Evolutionary conservation across 1,284 basidiomycete genomes (phyloP), one percentile per base, ranked within the genome.

Genomic region (Leccinum subrobustum): DNA sequence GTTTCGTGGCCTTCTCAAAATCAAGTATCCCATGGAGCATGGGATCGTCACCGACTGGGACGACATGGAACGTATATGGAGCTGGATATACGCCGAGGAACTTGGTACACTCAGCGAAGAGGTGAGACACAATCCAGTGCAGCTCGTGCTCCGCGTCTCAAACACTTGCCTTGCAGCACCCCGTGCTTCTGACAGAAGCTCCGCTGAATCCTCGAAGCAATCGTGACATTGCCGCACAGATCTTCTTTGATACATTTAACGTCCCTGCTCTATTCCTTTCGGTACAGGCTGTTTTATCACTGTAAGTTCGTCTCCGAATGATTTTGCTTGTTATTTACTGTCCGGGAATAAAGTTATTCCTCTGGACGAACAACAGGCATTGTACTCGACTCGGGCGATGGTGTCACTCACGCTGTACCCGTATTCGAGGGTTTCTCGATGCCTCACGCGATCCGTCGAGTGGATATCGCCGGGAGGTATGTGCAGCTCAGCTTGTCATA

Each of bases 401-500:
- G 97, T 23, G 97, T 99, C 2, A 98, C 97, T 20, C 97, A 99
- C 68, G 95, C 97, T 3, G 97, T 99, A 3, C 97, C 97, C 3
- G 97, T 99, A 9, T 99, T 97, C 71, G 97, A 99, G 75, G 97
- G 97, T 0, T 99, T 99, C 79, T 96, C 94, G 8, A 98, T 99
- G 93, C 96, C 96, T 39, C 95, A 99, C 73, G 96, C 97, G 39
- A 96, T 99, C 66, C 88, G 95, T 58, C 81, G 97, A 70, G 91
- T 98, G 60, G 97, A 99, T 74, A 87, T 99, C 6, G 97, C 97
- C 23, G 97, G 97, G 68, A 83, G 95, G 89, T 94, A 75, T 68
- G 81, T 70, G 31, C 6, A 37, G 18, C 29, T 31, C 16, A 12
- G 58, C 35, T 62, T 16, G 47, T 48, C 47, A 56, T 59, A 61